Evolutionary conservation across 768 basidiomycete genomes (phyloP).

Genomic region (Nidularia pulvinata): DNA sequence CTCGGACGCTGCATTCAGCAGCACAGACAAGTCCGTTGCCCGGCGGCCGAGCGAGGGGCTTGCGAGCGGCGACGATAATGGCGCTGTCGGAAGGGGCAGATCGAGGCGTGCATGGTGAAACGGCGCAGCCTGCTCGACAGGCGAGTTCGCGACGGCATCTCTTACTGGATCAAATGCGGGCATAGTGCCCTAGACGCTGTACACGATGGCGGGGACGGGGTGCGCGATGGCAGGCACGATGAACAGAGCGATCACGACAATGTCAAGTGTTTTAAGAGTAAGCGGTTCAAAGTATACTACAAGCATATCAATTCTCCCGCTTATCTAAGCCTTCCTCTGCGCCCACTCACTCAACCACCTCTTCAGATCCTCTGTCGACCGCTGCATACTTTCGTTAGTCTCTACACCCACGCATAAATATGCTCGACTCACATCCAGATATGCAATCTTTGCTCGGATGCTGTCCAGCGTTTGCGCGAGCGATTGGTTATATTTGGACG

Average conservation of each 20-base stretch:
- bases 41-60: conserved; percentile 55
- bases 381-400: conserved; percentile 26
- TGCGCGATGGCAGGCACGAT: too few species aligned
- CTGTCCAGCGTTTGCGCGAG: conserved; percentile 71
- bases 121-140: conserved; percentile 41
- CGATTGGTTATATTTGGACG: conserved; percentile 63
- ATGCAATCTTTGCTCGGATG: conserved; percentile 58
- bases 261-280: too few species aligned
- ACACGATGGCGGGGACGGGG: too few species aligned
- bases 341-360: conserved; percentile 51
- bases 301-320: too few species aligned
- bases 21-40: conserved; percentile 75
- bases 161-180: conserved; percentile 86
- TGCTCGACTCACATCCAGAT: conserved; percentile 52
- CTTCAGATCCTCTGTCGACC: conserved; percentile 55
- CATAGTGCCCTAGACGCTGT: too few species aligned
- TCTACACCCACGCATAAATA: background rate
- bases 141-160: conserved; percentile 84
- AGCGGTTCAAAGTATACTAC: too few species aligned
- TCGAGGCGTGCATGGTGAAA: conserved; percentile 22
- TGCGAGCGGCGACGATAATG: conserved; percentile 31
- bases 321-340: conserved; percentile 2
- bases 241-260: too few species aligned
- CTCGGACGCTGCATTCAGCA: conserved; percentile 65
- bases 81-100: conserved; percentile 9